Base-by-base conservation (phyloP, 345 rosid species). In the Syzygium aromaticum region DNA sequence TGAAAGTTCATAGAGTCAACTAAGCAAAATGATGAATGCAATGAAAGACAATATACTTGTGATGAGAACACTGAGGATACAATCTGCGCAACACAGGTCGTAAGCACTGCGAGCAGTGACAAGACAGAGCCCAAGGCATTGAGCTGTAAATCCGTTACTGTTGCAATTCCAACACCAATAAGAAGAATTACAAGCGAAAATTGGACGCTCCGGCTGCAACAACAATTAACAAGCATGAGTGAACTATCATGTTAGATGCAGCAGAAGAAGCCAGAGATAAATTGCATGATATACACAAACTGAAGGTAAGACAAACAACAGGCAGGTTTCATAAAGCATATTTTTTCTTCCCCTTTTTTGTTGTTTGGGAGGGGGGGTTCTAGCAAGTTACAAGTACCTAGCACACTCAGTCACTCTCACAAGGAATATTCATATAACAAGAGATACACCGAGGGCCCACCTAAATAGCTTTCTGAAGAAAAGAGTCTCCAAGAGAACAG, bases 81-180 rank as follows among this genome's bases (percentile, higher is more conserved):
- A 94, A 98, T 98, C 91, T 98, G 99, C 84, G 99, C 99, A 87
- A 98, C 91, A 59, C 99, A 98, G 38, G 99, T 98, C 54, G 99
- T 98, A 93, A 98, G 54, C 87, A 98, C 95, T 82, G 99, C 99
- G 80, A 98, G 95, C 88, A 98, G 87, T 54, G 99, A 98, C 93
- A 98, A 88, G 91, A 98, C 86, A 33, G 99, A 96, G 85, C 99
- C 99, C 91, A 96, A 90, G 89, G 93, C 92, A 92, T 98, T 98
- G 89, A 98, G 99, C 91, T 98, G 99, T 90, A 98, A 96, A 95
- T 98, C 99, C 57, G 99, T 98, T 80, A 98, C 98, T 23, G 99
- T 98, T 77, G 99, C 99, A 89, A 98, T 96, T 89, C 99, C 99
- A 91, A 98, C 99, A 90, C 99, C 99, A 86, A 96, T 54, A 87